These are phyloP conservation scores for Adansonia gregorii DNA, from an alignment of 441 rosid genomes.

Conservation along the genomic window DNA sequence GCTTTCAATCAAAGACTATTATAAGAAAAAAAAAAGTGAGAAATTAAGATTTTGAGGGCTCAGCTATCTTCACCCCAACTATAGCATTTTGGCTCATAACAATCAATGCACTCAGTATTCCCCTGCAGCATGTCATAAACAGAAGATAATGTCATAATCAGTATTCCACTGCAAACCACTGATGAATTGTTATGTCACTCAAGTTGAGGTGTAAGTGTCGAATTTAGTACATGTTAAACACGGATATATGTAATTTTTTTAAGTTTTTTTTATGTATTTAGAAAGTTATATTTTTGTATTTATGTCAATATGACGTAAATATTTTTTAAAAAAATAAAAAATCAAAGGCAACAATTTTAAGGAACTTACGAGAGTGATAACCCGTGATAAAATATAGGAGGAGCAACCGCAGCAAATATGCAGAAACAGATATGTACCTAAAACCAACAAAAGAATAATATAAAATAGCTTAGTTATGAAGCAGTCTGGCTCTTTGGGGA, in stretches of 20 bases:
- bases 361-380: slow-evolving; percentile 74
- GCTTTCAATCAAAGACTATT: neutral
- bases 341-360: neutral
- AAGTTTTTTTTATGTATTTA: too few relatives aligned
- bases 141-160: neutral
- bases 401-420: slow-evolving; percentile 75
- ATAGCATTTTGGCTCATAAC: slow-evolving; percentile 39
- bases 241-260: too few relatives aligned
- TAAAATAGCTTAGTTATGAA: neutral
- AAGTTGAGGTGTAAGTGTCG: neutral
- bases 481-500: neutral
- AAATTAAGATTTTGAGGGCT: neutral
- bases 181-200: neutral
- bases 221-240: neutral
- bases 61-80: slow-evolving; percentile 43
- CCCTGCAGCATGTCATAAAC: slow-evolving; percentile 50
- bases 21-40: neutral
- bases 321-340: too few relatives aligned
- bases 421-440: slow-evolving; percentile 79
- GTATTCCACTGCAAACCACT: too few relatives aligned
- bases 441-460: neutral
- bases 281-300: too few relatives aligned
- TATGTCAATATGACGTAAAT: too few relatives aligned
- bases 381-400: slow-evolving; percentile 60
- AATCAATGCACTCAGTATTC: slow-evolving; percentile 72